Evolutionary conservation across 352 stramenopile species (phyloP).

Genomic region (Phytophthora quininea): DNA sequence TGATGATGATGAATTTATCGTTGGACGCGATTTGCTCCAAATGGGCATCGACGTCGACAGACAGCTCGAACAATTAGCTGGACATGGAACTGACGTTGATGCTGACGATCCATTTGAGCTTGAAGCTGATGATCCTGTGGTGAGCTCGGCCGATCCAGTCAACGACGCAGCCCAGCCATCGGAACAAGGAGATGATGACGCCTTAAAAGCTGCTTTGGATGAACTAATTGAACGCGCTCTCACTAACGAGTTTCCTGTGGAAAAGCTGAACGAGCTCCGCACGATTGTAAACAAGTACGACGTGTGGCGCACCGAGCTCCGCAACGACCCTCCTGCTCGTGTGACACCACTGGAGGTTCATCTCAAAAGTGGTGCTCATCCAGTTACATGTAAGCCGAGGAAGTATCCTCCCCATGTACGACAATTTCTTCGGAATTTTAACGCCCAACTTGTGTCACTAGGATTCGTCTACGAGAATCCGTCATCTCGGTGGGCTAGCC

Average conservation of each 20-base stretch:
- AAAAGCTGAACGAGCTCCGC: conserved; percentile 2
- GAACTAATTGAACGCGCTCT: conserved; percentile 1
- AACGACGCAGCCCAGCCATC: background rate
- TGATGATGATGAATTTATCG: conserved; percentile 13
- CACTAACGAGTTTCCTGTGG: conserved; percentile 4
- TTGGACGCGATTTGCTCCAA: conserved; percentile 5
- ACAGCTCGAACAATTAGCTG: conserved; percentile 10
- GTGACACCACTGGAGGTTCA: conserved; percentile 1
- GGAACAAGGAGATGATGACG: background rate
- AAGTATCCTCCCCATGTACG: background rate
- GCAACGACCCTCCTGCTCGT: conserved; percentile 5
- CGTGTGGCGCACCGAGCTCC: conserved; percentile 4
- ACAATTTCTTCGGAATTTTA: conserved; percentile 10
- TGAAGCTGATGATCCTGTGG: background rate
- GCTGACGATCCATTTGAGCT: background rate
- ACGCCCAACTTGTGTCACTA: conserved; percentile 1
- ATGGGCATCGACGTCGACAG: conserved; percentile 11
- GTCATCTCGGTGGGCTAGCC: background rate
- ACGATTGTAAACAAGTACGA: background rate
- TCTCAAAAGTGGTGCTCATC: background rate
- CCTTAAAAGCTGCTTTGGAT: background rate
- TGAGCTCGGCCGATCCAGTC: background rate
- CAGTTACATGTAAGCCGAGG: background rate
- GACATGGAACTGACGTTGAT: background rate
- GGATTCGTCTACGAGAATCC: conserved; percentile 12